A percentile compares a stretch with the other conserved stretches of the same genome.
Conservation (phyloP, 2,329 filamentous ascomycete species). For the Chrysoporthe deuterocubensis region DNA sequence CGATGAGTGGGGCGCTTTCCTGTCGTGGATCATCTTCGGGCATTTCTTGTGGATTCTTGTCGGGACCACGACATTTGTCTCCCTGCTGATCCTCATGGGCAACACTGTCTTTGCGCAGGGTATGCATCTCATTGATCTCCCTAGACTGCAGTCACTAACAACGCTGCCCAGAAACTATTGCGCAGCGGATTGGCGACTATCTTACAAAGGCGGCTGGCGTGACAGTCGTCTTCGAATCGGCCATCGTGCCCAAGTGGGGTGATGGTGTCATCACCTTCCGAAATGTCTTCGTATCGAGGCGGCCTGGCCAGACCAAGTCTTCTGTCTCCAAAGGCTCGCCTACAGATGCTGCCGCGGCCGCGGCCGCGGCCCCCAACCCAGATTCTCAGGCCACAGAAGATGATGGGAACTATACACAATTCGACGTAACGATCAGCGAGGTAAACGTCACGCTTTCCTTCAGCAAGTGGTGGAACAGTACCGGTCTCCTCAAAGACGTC, state of each 20-base stretch:
- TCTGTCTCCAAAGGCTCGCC: conserved; percentile 93
- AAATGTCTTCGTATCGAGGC: conserved; percentile 92
- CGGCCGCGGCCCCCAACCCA: conserved; percentile 65
- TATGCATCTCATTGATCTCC: conserved; percentile 45
- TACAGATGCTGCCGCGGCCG: conserved; percentile 79
- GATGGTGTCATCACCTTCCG: conserved; percentile 95
- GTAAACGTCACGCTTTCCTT: conserved; percentile 97
- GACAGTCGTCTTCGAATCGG: conserved; percentile 94
- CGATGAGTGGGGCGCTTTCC: conserved; percentile 94
- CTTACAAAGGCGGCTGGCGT: conserved; percentile 91
- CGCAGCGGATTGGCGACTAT: conserved; percentile 93
- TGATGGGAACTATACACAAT: conserved; percentile 97
- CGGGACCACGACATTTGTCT: conserved; percentile 97
- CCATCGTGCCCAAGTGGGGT: conserved; percentile 94
- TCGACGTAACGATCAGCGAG: conserved; percentile 91
- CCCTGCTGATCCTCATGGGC: conserved; percentile 83
- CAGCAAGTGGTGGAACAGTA: conserved; percentile 98
- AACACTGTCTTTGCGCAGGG: conserved; percentile 97
- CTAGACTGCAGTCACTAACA: conserved; percentile 20
- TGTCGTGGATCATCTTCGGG: conserved; percentile 92
- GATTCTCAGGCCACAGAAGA: conserved; percentile 59
- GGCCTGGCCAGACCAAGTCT: conserved; percentile 80
- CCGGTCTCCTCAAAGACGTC: conserved; percentile 87
- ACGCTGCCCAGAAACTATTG: conserved; percentile 73
- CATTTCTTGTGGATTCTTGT: conserved; percentile 96